Evolutionary conservation across 2,329 filamentous ascomycete genomes (phyloP), one percentile per base, ranked within the genome.

Genomic region (Aspergillus japonicus): DNA sequence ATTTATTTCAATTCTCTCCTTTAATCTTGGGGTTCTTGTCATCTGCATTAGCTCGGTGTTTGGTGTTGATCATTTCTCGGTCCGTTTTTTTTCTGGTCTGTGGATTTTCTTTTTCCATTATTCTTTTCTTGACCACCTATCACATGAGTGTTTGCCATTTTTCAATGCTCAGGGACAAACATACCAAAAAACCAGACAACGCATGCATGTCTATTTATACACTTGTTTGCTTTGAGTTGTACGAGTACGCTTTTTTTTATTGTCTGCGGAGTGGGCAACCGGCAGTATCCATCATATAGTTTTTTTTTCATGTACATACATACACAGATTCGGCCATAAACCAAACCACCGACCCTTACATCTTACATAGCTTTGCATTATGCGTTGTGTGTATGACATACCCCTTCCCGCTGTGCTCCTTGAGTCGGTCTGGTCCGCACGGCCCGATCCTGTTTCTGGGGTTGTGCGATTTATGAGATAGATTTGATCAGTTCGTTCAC

Each of bases 31-130:
- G 21, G 16, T 16, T 29, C 35, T 42, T 31, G 35, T 56, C 47
- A 50, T 56, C 33, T 49, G 49, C 47, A 50, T 50, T 57, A 57
- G 55, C 55, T 57, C 55, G 55, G 55, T 47, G 55, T 57, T 57
- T 24, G 55, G 55, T 57, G 55, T 51, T 50, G 7, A 8, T 47
- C 19, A 24, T 54, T 42, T 55, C 14, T 39, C 31, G 35, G 49
- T 47, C 16, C 47, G 19, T 50, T 12, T 10, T 24, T 51, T 35
- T 35, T 35, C 23, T 23, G 23, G 23, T 23, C 23, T 23, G 23
- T 23, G 23, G 23, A 23, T 35, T 39, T 33, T 23, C 14, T 35
- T 56, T 19, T 8, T 42, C n/a, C 5, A 1, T 54, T 47, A 4
- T 48, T 14, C 19, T 26, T 16, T 14, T 48, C 31, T 49, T 19